These are phyloP conservation scores for Hagleromyces aurorensis DNA, from an alignment of 805 yeast genomes.

Conservation along the genomic window DNA sequence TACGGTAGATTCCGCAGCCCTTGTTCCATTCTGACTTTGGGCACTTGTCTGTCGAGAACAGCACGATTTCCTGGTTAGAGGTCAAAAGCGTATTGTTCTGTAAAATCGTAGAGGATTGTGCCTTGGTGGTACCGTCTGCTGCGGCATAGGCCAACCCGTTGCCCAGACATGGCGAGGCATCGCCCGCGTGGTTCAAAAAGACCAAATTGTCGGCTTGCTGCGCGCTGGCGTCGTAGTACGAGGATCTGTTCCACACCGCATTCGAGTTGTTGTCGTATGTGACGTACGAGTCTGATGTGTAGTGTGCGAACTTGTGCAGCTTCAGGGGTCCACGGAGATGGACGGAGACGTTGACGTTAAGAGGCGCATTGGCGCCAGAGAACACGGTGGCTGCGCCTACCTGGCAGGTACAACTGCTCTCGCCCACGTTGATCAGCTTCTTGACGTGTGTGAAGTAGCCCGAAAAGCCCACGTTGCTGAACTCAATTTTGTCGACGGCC, in stretches of 20 bases:
- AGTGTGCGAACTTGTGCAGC: slow-evolving; percentile 53
- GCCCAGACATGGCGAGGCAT: slow-evolving; percentile 55
- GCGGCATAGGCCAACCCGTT: slow-evolving; percentile 57
- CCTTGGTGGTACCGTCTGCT: slow-evolving; percentile 43
- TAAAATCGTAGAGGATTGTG: slow-evolving; percentile 41
- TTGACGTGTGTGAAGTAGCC: slow-evolving; percentile 28
- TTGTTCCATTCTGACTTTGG: slow-evolving; percentile 43
- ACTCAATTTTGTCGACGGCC: slow-evolving; percentile 19
- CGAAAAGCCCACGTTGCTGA: slow-evolving; percentile 28
- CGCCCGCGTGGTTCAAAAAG: slow-evolving; percentile 58
- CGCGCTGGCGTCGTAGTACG: slow-evolving; percentile 43
- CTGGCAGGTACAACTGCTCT: slow-evolving; percentile 25
- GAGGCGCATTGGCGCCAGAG: slow-evolving; percentile 57
- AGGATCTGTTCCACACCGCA: slow-evolving; percentile 48
- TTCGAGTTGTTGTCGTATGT: slow-evolving; percentile 26
- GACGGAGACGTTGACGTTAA: slow-evolving; percentile 58
- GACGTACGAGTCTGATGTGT: slow-evolving; percentile 38
- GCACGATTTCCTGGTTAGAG: slow-evolving; percentile 53
- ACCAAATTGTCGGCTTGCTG: slow-evolving; percentile 56
- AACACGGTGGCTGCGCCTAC: slow-evolving; percentile 24
- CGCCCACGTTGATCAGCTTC: slow-evolving; percentile 18
- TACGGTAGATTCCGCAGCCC: slow-evolving; percentile 73
- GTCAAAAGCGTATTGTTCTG: slow-evolving; percentile 40
- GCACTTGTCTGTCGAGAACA: slow-evolving; percentile 52
- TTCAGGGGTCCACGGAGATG: slow-evolving; percentile 72